These are phyloP conservation scores for Yamadazyma nakazawae DNA, from an alignment of 805 yeast species.

Conservation along the genomic window DNA sequence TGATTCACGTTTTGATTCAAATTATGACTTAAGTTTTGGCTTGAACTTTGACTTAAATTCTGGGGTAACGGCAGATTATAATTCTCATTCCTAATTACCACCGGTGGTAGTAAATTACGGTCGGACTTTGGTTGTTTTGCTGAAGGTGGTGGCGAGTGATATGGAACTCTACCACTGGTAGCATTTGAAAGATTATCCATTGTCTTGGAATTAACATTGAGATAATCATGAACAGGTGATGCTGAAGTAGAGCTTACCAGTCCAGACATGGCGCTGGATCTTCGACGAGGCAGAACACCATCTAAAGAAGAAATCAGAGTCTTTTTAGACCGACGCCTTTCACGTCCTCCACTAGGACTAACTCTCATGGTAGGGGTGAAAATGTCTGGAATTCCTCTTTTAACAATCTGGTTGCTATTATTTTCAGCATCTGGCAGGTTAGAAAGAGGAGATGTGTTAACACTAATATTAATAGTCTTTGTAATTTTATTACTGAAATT, in stretches of 20 bases:
- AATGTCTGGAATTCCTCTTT: constrained; percentile 41
- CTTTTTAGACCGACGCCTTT: constrained; percentile 3
- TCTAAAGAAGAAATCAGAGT: constrained; percentile 4
- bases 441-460: constrained; percentile 35
- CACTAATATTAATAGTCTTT: constrained; percentile 39
- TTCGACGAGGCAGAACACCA: neutral
- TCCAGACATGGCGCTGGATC: neutral
- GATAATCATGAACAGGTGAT: constrained; percentile 12
- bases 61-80: neutral
- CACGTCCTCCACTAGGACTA: constrained; percentile 21
- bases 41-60: neutral
- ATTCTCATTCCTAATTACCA: constrained; percentile 10
- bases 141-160: constrained; percentile 14
- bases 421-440: constrained; percentile 39
- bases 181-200: constrained; percentile 33
- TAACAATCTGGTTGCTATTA: constrained; percentile 35
- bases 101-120: constrained; percentile 14
- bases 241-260: constrained; percentile 4
- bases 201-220: constrained; percentile 26
- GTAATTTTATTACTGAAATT: constrained; percentile 35
- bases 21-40: neutral
- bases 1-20: neutral
- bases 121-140: constrained; percentile 5
- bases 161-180: constrained; percentile 14
- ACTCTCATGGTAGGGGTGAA: constrained; percentile 45